Evolutionary conservation across 2,329 filamentous ascomycete species (phyloP).

Genomic region (Calonectria leucothoes): DNA sequence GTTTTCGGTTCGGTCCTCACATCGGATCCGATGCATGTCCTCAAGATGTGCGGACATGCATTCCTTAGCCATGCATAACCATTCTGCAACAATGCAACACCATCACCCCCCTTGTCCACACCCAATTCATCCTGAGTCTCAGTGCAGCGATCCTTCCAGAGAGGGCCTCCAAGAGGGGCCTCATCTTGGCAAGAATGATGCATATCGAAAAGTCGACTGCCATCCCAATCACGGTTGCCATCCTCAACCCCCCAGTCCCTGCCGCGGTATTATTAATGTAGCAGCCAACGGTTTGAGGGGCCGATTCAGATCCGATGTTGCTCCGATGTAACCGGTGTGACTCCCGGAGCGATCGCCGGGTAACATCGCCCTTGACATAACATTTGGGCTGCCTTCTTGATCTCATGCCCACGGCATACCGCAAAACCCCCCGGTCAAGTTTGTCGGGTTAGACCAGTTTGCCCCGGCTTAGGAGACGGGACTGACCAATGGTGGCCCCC

Average conservation of each 20-base stretch:
- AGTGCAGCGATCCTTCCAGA: background rate
- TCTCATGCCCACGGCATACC: slow-evolving; percentile 4
- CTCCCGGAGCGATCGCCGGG: slow-evolving; percentile 21
- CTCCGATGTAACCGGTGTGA: slow-evolving; percentile 8
- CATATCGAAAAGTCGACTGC: background rate
- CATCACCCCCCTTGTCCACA: background rate
- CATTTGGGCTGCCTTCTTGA: background rate
- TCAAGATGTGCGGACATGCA: slow-evolving; percentile 13
- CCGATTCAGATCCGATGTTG: slow-evolving; percentile 28
- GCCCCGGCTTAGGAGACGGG: slow-evolving; percentile 38
- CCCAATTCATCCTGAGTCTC: background rate
- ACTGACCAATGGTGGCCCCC: slow-evolving; percentile 28
- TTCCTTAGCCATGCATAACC: slow-evolving; percentile 10
- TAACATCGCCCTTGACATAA: slow-evolving; percentile 21
- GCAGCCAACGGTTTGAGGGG: background rate
- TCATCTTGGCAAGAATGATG: background rate
- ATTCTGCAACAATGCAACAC: slow-evolving; percentile 8
- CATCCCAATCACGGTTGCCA: slow-evolving; percentile 23
- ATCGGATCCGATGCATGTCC: slow-evolving; percentile 27
- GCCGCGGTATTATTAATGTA: slow-evolving; percentile 8
- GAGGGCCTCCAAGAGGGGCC: background rate
- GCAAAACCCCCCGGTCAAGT: slow-evolving; percentile 9
- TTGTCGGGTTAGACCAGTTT: slow-evolving; percentile 13
- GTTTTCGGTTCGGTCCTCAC: slow-evolving; percentile 23
- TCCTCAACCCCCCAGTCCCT: slow-evolving; percentile 18